Base-by-base conservation (phyloP, 306 rosid genomes). In the Cucurbita moschata region DNA sequence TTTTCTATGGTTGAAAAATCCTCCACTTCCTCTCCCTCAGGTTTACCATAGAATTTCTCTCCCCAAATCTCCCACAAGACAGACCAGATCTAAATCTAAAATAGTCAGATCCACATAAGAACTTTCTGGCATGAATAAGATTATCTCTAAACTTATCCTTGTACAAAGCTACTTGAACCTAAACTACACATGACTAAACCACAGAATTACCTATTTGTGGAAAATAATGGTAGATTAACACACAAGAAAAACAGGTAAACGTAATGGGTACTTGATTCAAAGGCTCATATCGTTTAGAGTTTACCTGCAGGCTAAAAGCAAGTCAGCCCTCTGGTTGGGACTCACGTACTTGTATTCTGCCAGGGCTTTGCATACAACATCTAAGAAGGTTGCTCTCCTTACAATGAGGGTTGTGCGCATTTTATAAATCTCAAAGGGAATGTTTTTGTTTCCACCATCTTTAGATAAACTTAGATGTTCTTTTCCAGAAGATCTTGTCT, bases 331-430 rank as follows among this genome's bases (percentile, higher is more conserved):
- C 81, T 94, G 96, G 84, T 91, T 89, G 77, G 96, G 92, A 83
- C 99, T 90, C 56, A 94, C 86, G 77, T 91, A 94, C 82, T 94
- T 94, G 75, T 94, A 94, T 79, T 91, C 91, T 37, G 97, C 85
- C 83, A 91, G 60, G 73, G 92, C 88, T 68, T 84, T 88, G 82
- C 99, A 94, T 52, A 86, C 92, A 81, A 89, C 81, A 63, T 89
- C 86, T 73, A 94, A 77, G 79, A 91, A 94, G 51, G 64, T 78
- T 75, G 82, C 86, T 85, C 96, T 85, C 12, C 74, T 71, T 39
- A 94, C 83, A 53, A 88, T 72, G 50, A 84, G 86, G 71, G 97
- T 86, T 10, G 95, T 91, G 53, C 92, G 92, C 50, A 78, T 85
- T 83, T 94, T 91, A 85, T 91, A 91, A 75, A 88, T 65, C 83